Percentiles rank a stretch among this genome's conserved stretches.
These are phyloP conservation scores for Nannizziopsis arthrosporioides DNA, from an alignment of 2,329 filamentous ascomycete genomes.

Conservation along the genomic window DNA sequence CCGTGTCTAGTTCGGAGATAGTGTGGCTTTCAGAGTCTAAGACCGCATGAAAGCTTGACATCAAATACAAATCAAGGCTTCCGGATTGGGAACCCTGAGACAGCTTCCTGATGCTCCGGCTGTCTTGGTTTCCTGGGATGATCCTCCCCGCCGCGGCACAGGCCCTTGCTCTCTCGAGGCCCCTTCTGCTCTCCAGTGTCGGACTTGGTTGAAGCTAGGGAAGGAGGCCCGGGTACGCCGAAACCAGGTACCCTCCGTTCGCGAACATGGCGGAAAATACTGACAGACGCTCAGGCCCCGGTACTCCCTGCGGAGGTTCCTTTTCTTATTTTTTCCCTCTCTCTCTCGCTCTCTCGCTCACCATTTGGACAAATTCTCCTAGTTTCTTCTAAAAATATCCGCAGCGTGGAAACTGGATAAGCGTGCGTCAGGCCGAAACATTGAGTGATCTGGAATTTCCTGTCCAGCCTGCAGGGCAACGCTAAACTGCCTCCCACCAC, in stretches of 20 bases:
- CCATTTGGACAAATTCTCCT: constrained; percentile 8
- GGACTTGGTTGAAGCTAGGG: neutral
- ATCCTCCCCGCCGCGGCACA: neutral
- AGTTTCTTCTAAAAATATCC: constrained; percentile 9
- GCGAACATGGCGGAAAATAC: constrained; percentile 1
- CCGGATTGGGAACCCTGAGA: constrained; percentile 5
- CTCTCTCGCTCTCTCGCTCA: too few species aligned
- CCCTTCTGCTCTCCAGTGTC: too few species aligned
- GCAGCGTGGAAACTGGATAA: constrained; percentile 6
- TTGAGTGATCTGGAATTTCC: constrained; percentile 6
- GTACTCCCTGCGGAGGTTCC: constrained; percentile 3
- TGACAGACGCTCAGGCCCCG: constrained; percentile 1
- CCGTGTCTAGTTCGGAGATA: too few species aligned
- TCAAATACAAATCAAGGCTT: neutral
- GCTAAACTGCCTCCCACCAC: neutral
- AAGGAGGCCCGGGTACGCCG: neutral
- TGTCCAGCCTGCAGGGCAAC: constrained; percentile 2
- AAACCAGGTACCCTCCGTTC: neutral
- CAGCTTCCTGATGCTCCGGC: constrained; percentile 4
- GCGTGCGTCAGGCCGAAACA: constrained; percentile 12
- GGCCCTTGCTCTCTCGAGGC: too few species aligned
- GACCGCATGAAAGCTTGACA: neutral
- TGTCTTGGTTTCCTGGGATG: neutral
- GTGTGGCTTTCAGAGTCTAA: too few species aligned
- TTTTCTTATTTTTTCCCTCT: too few species aligned